These are phyloP conservation scores for Dioscorea cayenensis DNA, from an alignment of 116 monocot genomes.

Conservation along the genomic window DNA sequence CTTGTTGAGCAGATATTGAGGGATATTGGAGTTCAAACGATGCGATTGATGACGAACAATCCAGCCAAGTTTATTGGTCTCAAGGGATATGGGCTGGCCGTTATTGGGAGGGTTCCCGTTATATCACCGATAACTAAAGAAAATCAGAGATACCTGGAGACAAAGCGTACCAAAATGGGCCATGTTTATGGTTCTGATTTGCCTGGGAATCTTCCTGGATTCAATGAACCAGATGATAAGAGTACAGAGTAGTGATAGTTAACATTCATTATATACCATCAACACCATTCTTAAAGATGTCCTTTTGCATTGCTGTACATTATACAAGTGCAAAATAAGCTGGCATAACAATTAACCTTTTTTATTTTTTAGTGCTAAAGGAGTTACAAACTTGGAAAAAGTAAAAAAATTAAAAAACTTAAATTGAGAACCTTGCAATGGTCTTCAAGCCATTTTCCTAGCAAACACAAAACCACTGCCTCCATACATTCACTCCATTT, in stretches of 20 bases:
- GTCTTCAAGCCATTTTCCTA: too few species aligned
- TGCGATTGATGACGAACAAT: conserved; percentile 91
- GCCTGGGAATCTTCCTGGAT: conserved; percentile 9
- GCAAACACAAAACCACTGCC: too few species aligned
- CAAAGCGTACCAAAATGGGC: conserved; percentile 84
- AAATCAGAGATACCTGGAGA: conserved; percentile 80
- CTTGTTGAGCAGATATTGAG: conserved; percentile 48
- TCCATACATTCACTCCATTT: too few species aligned
- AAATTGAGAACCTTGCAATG: too few species aligned
- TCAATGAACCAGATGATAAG: not conserved
- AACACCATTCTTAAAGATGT: too few species aligned
- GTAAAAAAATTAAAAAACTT: too few species aligned
- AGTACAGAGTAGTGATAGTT: not conserved
- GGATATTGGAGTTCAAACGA: conserved; percentile 79
- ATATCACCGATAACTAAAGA: conserved; percentile 75
- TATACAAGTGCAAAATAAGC: too few species aligned
- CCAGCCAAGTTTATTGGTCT: conserved; percentile 80
- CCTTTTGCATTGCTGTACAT: too few species aligned
- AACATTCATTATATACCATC: not conserved
- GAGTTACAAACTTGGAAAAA: too few species aligned
- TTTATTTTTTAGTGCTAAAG: too few species aligned
- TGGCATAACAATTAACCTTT: too few species aligned
- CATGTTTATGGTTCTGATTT: conserved; percentile 81
- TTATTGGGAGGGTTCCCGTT: conserved; percentile 72
- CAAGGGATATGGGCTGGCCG: conserved; percentile 73